Base-by-base conservation (phyloP, 2,329 filamentous ascomycete species). In the Aspergillus pseudoglaucus region DNA sequence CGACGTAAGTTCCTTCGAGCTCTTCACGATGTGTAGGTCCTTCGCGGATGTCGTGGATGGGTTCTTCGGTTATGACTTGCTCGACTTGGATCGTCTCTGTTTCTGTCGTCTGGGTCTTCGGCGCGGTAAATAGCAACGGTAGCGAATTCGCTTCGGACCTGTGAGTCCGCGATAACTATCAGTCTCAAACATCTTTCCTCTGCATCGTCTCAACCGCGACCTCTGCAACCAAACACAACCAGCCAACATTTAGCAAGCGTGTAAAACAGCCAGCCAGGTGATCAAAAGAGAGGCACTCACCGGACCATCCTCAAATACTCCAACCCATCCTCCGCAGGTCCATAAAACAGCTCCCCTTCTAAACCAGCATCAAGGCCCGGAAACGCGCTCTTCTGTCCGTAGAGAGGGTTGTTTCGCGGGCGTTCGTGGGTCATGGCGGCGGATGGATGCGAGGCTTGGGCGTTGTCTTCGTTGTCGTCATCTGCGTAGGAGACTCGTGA, bases 81-180 rank as follows among this genome's bases (percentile, higher is more conserved):
- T 50, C 48, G 7, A 20, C 18, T 14, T 42, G 22, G 4, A 14
- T 42, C n/a, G 40, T 42, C 15, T 10, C 6, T 14, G 35, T 4
- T 40, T 15, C 6, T 48, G 22, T 35, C 35, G 59, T 38, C 38
- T 63, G 56, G 12, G 62, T 65, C 54, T 75, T 78, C 4, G 81
- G 76, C 1, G 84, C 86, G 41, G 82, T 78, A 45, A 93, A 77
- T 9, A 93, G 71, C 55, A 84, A 78, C 1, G 88, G 88, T 30
- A 94, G 84, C 8, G 75, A 70, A 51, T 75, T 81, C n/a, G 88
- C 88, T 79, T 94, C 83, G 56, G 81, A 78, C 71, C 88, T 93
- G 68, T 51, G 53, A 45, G 27, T 20, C 37, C 43, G 48, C 46
- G 48, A 55, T 23, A 42, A 45, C 15, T 52, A 41, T 49, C 25